Base-by-base conservation (phyloP, 2,329 filamentous ascomycete species). In the Camptophora hylomeconis region DNA sequence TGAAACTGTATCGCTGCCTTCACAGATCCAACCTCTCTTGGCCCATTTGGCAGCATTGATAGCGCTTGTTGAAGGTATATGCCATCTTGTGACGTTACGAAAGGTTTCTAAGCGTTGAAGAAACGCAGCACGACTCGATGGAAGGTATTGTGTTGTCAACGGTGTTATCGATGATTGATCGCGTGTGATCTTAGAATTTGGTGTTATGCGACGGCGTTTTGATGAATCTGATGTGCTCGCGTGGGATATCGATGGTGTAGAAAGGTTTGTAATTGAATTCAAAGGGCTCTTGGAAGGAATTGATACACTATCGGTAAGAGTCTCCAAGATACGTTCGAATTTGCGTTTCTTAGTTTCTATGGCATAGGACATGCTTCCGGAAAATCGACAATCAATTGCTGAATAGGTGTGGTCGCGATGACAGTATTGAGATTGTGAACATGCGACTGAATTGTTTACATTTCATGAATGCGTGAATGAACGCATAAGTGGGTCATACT, bases 1-100 rank as follows among this genome's bases (percentile, higher is more conserved):
- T 11, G 75, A 72, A 10, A 95, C 82, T 3, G 80, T 80, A 54
- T 92, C 84, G 40, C 75, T 74, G 44, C 78, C 78, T 24, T 79
- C 73, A 46, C 87, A 94, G 3, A 77, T 66, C 87, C 89, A 98
- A 1, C 87, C 87, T 34, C 80, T 65, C 60, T 87, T 93, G 1
- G 86, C 86, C 89, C 89, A 98, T 51, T 84, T 79, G 5, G 94
- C 75, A 56, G 95, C 89, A 48, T 74, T 83, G 44, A 95, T 75
- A 18, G 65, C 66, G 29, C 86, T 72, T 0, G 89, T 86, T 51
- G 95, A 95, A 0, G 82, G 80, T n/a, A 80, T 79, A 31, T 44
- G 43, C 87, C 87, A 98, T 50, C 80, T 72, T 30, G 83, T 89
- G 26, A 95, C 75, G 42, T 87, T 83, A 48, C 87, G 80, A 49